Evolutionary conservation across 2,329 filamentous ascomycete species (phyloP).

Genomic region (Fusarium bactridioides): DNA sequence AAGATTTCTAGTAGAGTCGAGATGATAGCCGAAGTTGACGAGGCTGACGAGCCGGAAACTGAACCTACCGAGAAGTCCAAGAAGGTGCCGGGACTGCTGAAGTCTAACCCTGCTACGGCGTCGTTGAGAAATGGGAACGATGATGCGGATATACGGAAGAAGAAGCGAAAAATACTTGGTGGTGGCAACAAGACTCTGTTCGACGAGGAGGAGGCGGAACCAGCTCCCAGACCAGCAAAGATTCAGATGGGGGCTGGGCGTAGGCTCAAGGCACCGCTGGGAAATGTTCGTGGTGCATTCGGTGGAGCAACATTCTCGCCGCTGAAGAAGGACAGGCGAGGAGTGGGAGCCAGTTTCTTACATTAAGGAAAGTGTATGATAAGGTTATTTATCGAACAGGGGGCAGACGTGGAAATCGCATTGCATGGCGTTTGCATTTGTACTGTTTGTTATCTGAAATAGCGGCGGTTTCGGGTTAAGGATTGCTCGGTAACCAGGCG

Average conservation of each 20-base stretch:
- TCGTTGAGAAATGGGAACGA: slow-evolving; percentile 13
- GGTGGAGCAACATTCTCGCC: slow-evolving; percentile 70
- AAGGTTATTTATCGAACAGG: neutral
- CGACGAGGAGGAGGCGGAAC: slow-evolving; percentile 69
- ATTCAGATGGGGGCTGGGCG: slow-evolving; percentile 41
- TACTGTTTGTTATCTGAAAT: neutral
- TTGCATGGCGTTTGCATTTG: slow-evolving; percentile 28
- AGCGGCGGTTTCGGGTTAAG: neutral
- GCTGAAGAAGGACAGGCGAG: slow-evolving; percentile 73
- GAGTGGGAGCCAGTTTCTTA: slow-evolving; percentile 68
- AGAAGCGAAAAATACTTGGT: slow-evolving; percentile 77
- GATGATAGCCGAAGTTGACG: slow-evolving; percentile 52
- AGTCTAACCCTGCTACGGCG: slow-evolving; percentile 15
- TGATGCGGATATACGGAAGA: slow-evolving; percentile 62
- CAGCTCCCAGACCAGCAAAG: slow-evolving; percentile 45
- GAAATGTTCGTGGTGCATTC: slow-evolving; percentile 56
- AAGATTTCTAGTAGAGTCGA: slow-evolving; percentile 43
- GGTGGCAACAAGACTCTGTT: slow-evolving; percentile 72
- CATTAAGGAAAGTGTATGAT: slow-evolving; percentile 42
- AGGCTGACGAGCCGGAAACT: slow-evolving; percentile 45
- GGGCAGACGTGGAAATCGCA: slow-evolving; percentile 3
- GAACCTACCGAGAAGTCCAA: slow-evolving; percentile 10
- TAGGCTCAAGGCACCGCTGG: slow-evolving; percentile 49
- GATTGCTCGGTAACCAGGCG: slow-evolving; percentile 3
- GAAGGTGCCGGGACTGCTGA: slow-evolving; percentile 13